Evolutionary conservation across 2,329 filamentous ascomycete species (phyloP), one percentile per base, ranked within the genome.

Genomic region (Xylogone sp.): DNA sequence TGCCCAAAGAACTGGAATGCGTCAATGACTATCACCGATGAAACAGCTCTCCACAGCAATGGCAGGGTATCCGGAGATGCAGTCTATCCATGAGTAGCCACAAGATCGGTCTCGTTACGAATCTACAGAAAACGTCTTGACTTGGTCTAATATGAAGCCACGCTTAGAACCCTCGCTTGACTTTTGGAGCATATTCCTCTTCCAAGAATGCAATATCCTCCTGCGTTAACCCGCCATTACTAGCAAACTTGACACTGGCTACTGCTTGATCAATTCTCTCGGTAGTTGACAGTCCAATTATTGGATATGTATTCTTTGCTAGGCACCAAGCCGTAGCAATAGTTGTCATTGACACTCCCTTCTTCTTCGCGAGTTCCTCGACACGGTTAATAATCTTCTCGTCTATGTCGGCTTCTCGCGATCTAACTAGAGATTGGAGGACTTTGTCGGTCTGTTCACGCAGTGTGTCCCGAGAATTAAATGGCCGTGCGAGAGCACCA

Each of bases 241-340:
- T 62, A 51, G 67, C 70, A 39, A 70, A 67, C 16, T 60, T 61
- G 18, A 69, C 57, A 6, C 67, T 63, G 31, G 71, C 68, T 29
- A 81, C 69, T 1, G 78, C 76, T 64, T 82, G 78, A 51, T 82
- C 74, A 46, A 83, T 76, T 45, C 79, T 69, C 58, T 73, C 68
- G 53, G 74, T 72, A 49, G 69, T 78, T 51, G 68, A 72, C 44
- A 83, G 63, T 0, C 81, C 80, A 49, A 82, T 64, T 56, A 83
- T 83, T 0, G 80, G 80, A 48, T 69, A 73, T 2, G 71, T 71
- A 51, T 70, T 69, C 52, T 71, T 39, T 31, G 27, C 27, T n/a
- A 76, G 51, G 8, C 69, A 66, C 80, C 81, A 84, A 5, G 79
- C 79, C 48, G 78, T 72, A 2, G 79, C 76, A 29, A 84, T 72